A percentile compares a stretch with the other conserved stretches of the same genome.
These are phyloP conservation scores for Blumeriella jaapii DNA, from an alignment of 2,329 filamentous ascomycete genomes.

Conservation along the genomic window DNA sequence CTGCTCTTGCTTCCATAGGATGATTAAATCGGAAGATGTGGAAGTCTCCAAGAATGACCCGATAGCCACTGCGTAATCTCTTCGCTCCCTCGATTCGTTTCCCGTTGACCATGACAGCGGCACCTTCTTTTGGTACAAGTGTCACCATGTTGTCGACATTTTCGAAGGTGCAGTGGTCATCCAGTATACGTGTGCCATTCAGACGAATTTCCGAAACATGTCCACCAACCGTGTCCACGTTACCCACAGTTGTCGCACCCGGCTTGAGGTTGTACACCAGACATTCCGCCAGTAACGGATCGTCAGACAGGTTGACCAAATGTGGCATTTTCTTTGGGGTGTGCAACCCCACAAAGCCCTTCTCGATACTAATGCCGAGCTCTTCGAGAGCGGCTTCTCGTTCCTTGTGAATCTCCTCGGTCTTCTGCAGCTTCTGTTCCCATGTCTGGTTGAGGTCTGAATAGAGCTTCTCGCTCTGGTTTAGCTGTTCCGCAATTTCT, in stretches of 20 bases:
- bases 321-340: constrained; percentile 99
- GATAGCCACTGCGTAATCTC: constrained; percentile 79
- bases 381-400: constrained; percentile 91
- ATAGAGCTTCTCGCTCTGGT: constrained; percentile 92
- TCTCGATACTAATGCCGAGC: constrained; percentile 96
- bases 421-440: constrained; percentile 93
- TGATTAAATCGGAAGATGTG: constrained; percentile 99
- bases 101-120: constrained; percentile 96
- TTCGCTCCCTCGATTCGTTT: constrained; percentile 78
- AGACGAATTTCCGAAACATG: constrained; percentile 74
- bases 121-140: constrained; percentile 77
- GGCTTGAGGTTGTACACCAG: constrained; percentile 97
- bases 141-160: constrained; percentile 91
- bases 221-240: constrained; percentile 64
- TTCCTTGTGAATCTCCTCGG: constrained; percentile 95
- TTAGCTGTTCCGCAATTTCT: constrained; percentile 92
- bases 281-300: constrained; percentile 87
- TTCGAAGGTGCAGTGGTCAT: constrained; percentile 89
- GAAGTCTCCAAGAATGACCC: constrained; percentile 93
- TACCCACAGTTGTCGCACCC: constrained; percentile 85
- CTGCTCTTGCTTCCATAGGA: constrained; percentile 86
- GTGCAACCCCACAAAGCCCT: constrained; percentile 88
- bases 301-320: constrained; percentile 93
- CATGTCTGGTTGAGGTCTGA: constrained; percentile 96
- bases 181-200: constrained; percentile 85